These are phyloP conservation scores for Aspergillus leporis DNA, from an alignment of 495 filamentous ascomycete species.

Conservation along the genomic window DNA sequence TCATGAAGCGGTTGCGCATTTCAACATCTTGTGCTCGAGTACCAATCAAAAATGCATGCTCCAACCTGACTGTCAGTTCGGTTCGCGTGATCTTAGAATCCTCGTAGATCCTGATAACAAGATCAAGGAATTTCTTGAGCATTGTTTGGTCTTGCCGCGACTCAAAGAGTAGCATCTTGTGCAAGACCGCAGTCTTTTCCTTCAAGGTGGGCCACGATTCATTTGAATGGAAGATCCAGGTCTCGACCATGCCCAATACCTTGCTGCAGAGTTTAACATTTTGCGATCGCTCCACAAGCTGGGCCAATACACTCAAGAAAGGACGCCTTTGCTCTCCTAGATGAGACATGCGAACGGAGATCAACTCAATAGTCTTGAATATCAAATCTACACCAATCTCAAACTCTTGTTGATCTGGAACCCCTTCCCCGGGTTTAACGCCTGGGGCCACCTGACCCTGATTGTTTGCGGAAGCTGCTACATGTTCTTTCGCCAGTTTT, in stretches of 20 bases:
- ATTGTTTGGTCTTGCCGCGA: constrained; percentile 76
- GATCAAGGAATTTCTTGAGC: constrained; percentile 86
- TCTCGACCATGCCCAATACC: constrained; percentile 90
- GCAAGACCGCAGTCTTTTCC: constrained; percentile 94
- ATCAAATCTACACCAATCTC: constrained; percentile 86
- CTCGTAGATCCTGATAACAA: constrained; percentile 97
- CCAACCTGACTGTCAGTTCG: constrained; percentile 92
- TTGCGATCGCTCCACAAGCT: constrained; percentile 89
- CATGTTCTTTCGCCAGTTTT: constrained; percentile 93
- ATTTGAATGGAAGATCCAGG: constrained; percentile 90
- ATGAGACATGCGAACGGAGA: constrained; percentile 85
- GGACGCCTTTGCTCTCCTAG: constrained; percentile 90
- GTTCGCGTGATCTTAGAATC: constrained; percentile 92
- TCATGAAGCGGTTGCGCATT: constrained; percentile 95
- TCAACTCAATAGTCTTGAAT: constrained; percentile 89
- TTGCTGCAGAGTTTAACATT: constrained; percentile 83
- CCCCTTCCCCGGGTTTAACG: constrained; percentile 51
- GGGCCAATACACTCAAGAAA: constrained; percentile 91
- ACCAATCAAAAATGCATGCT: constrained; percentile 96
- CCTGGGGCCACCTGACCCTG: constrained; percentile 37
- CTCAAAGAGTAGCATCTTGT: constrained; percentile 97
- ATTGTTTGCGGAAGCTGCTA: constrained; percentile 66
- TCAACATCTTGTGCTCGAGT: constrained; percentile 92
- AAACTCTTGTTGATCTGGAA: constrained; percentile 72
- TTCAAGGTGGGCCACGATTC: constrained; percentile 95